These are phyloP conservation scores for Coccomyxa subellipsoidea DNA, from an alignment of 163 green algal genomes.

Conservation along the genomic window DNA sequence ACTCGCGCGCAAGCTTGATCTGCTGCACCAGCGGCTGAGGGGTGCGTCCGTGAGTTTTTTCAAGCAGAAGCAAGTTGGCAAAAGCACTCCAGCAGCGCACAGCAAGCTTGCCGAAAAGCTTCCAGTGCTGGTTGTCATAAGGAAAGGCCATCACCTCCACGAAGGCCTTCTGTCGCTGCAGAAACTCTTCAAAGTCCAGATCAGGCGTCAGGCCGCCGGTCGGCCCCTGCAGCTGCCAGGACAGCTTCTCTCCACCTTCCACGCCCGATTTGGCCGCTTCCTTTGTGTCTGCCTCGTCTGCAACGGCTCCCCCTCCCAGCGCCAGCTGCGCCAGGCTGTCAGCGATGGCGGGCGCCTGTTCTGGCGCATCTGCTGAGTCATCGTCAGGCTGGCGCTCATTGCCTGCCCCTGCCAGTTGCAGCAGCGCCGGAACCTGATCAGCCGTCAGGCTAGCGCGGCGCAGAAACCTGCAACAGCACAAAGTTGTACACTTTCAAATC, in stretches of 20 bases:
- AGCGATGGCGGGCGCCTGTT: neutral
- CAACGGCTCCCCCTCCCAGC: neutral
- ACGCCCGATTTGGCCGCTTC: neutral
- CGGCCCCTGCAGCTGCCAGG: constrained; percentile 6
- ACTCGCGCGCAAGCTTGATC: no score
- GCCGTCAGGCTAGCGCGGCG: neutral
- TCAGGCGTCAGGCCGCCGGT: constrained; percentile 7
- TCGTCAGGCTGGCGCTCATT: neutral
- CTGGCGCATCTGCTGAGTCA: neutral
- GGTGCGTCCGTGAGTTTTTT: no score
- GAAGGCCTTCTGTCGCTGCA: constrained; percentile 20
- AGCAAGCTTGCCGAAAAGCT: no score
- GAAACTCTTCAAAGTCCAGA: constrained; percentile 30
- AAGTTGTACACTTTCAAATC: neutral
- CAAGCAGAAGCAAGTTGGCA: no score
- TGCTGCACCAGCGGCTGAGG: no score
- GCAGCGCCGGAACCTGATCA: neutral
- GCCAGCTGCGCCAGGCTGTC: neutral
- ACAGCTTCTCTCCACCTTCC: neutral
- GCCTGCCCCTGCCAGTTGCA: neutral
- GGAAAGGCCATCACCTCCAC: constrained; percentile 15
- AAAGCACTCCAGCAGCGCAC: no score
- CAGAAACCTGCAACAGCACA: neutral
- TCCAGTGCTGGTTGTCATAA: no score
- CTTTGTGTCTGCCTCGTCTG: neutral